Evolutionary conservation across 768 basidiomycete species (phyloP).

Genomic region (Termitomyces sp.): DNA sequence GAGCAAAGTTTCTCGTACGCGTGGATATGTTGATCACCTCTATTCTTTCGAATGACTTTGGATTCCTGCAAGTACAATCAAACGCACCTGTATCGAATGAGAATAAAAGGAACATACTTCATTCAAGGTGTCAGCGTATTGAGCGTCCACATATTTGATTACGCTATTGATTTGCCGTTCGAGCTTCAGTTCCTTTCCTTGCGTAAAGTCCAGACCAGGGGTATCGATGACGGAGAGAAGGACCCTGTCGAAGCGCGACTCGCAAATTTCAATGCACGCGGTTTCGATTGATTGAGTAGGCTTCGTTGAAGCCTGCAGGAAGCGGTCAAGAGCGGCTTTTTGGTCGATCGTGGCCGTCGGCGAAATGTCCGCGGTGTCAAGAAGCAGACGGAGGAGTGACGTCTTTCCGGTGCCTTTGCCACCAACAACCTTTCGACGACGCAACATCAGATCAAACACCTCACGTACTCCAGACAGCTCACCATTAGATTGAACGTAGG

Average conservation of each 20-base stretch:
- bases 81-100: not conserved
- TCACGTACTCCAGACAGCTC: slow-evolving; percentile 9
- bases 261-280: slow-evolving; percentile 76
- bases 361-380: slow-evolving; percentile 82
- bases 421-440: slow-evolving; percentile 60
- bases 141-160: slow-evolving; percentile 73
- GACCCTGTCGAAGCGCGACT: slow-evolving; percentile 76
- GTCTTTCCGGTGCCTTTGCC: slow-evolving; percentile 83
- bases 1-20: slow-evolving; percentile 43
- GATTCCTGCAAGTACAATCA: slow-evolving; percentile 52
- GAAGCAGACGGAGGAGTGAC: slow-evolving; percentile 68
- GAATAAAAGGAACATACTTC: slow-evolving; percentile 45
- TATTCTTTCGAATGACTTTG: slow-evolving; percentile 82
- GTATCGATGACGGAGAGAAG: slow-evolving; percentile 81
- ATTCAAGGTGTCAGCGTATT: slow-evolving; percentile 82
- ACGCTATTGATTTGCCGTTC: slow-evolving; percentile 73
- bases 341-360: slow-evolving; percentile 74
- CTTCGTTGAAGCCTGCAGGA: slow-evolving; percentile 56
- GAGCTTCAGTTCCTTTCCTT: slow-evolving; percentile 68
- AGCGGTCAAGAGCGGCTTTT: slow-evolving; percentile 54
- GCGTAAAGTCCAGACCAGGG: slow-evolving; percentile 73
- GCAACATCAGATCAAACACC: not conserved
- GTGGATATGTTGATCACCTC: slow-evolving; percentile 87
- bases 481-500: slow-evolving; percentile 90
- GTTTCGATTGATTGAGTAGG: slow-evolving; percentile 59